A percentile compares a stretch with the other conserved stretches of the same genome.
Evolutionary conservation across 495 filamentous ascomycete genomes (phyloP).

Genomic region (Aeminium ludgeri): DNA sequence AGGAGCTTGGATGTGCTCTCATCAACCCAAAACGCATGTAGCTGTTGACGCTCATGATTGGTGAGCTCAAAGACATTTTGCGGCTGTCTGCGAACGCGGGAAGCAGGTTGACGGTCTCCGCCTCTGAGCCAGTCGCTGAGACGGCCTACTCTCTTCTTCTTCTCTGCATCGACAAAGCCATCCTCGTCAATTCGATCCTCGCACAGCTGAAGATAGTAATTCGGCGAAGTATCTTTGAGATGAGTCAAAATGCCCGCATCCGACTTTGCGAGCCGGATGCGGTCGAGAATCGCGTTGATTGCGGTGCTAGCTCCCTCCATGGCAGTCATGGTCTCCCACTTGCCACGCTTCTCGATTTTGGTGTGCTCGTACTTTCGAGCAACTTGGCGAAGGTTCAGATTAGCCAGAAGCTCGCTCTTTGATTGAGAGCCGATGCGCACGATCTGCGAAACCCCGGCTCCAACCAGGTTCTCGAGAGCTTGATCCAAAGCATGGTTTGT

Average conservation of each 20-base stretch:
- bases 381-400: slow-evolving; percentile 32
- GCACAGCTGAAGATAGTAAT: slow-evolving; percentile 6
- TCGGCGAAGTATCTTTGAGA: slow-evolving; percentile 5
- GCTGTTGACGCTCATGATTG: slow-evolving; percentile 13
- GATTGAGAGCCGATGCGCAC: slow-evolving; percentile 54
- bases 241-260: slow-evolving; percentile 14
- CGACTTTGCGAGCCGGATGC: slow-evolving; percentile 2
- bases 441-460: slow-evolving; percentile 38
- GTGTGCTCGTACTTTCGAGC: slow-evolving; percentile 22
- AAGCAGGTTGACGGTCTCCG: background rate
- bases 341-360: slow-evolving; percentile 26
- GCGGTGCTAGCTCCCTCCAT: slow-evolving; percentile 20
- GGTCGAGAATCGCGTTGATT: slow-evolving; percentile 22
- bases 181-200: slow-evolving; percentile 20
- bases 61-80: slow-evolving; percentile 13
- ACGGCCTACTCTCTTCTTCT: background rate
- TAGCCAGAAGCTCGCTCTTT: slow-evolving; percentile 39
- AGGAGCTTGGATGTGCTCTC: slow-evolving; percentile 26
- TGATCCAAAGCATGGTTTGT: slow-evolving; percentile 73
- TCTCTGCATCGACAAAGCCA: slow-evolving; percentile 14
- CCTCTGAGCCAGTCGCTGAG: background rate
- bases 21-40: slow-evolving; percentile 30
- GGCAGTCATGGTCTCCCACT: slow-evolving; percentile 12
- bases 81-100: background rate
- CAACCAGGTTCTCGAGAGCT: slow-evolving; percentile 45